Evolutionary conservation across 2,329 filamentous ascomycete species (phyloP).

Genomic region (Fonsecaea erecta): DNA sequence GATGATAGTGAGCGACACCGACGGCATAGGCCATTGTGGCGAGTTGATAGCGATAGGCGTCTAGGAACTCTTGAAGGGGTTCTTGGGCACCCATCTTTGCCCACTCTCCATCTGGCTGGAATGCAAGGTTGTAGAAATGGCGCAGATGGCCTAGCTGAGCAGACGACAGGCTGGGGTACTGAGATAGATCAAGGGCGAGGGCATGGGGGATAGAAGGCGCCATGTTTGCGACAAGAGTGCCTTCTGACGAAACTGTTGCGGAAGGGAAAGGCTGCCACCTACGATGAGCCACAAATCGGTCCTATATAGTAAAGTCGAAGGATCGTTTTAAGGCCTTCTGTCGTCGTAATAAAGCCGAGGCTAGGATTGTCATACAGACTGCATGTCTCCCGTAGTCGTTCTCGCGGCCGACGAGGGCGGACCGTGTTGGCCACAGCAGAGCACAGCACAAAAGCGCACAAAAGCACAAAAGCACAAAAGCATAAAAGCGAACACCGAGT

Average conservation of each 20-base stretch:
- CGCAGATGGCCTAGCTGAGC: conserved; percentile 31
- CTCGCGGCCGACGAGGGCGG: background rate
- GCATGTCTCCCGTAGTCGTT: background rate
- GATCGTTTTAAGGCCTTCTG: background rate
- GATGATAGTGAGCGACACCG: conserved; percentile 47
- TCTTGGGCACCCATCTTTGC: conserved; percentile 36
- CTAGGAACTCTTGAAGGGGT: conserved; percentile 45
- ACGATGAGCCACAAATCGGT: background rate
- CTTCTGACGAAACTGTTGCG: background rate
- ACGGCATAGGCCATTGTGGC: conserved; percentile 50
- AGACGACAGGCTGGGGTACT: conserved; percentile 30
- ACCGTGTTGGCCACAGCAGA: background rate
- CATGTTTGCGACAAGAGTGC: conserved; percentile 4
- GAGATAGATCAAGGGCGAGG: conserved; percentile 26
- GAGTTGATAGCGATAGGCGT: conserved; percentile 47
- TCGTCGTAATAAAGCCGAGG: background rate
- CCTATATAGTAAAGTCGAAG: background rate
- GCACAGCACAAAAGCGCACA: background rate
- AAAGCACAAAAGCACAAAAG: background rate
- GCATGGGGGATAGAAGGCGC: background rate
- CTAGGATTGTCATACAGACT: background rate
- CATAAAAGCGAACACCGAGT: too few relatives aligned
- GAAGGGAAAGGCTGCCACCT: background rate
- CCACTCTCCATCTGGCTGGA: conserved; percentile 34
- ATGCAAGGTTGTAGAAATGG: conserved; percentile 30